Conservation (phyloP, 106 monocot species). For the Chionographis japonica region DNA sequence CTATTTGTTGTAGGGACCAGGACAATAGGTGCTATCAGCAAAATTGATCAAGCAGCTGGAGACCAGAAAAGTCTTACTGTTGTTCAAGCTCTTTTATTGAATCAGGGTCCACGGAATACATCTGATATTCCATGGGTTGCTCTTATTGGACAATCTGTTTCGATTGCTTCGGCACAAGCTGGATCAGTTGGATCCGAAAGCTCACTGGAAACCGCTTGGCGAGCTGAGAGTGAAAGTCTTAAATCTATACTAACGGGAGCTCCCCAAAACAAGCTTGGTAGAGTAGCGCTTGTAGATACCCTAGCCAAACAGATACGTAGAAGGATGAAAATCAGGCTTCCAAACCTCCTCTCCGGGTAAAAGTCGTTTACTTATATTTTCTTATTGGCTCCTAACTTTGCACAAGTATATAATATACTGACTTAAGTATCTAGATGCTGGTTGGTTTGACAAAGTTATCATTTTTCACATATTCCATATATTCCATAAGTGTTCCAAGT, state of each 20-base stretch:
- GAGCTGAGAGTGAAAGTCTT: conserved; percentile 44
- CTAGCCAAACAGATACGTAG: conserved; percentile 48
- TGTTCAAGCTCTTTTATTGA: conserved; percentile 36
- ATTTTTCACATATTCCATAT: no score
- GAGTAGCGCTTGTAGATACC: conserved; percentile 40
- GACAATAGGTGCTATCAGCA: conserved; percentile 47
- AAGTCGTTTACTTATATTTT: not conserved
- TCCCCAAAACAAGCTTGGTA: conserved; percentile 44
- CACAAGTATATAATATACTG: no score
- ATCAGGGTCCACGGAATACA: conserved; percentile 31
- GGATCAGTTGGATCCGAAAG: conserved; percentile 45
- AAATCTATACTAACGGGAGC: conserved; percentile 32
- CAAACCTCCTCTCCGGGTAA: conserved; percentile 43
- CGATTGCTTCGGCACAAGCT: conserved; percentile 54
- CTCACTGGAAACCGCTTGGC: conserved; percentile 51
- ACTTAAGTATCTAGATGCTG: no score
- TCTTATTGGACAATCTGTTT: conserved; percentile 53
- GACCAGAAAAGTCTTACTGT: conserved; percentile 41
- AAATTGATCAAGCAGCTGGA: conserved; percentile 49
- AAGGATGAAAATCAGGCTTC: conserved; percentile 48
- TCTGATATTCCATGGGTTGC: conserved; percentile 45
- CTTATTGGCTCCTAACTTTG: not conserved
- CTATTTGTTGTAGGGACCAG: conserved; percentile 28
- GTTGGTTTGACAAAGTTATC: no score
- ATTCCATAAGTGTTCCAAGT: no score